Conservation (phyloP, 2,329 filamentous ascomycete species). For the Beauveria scarabaeidicola region DNA sequence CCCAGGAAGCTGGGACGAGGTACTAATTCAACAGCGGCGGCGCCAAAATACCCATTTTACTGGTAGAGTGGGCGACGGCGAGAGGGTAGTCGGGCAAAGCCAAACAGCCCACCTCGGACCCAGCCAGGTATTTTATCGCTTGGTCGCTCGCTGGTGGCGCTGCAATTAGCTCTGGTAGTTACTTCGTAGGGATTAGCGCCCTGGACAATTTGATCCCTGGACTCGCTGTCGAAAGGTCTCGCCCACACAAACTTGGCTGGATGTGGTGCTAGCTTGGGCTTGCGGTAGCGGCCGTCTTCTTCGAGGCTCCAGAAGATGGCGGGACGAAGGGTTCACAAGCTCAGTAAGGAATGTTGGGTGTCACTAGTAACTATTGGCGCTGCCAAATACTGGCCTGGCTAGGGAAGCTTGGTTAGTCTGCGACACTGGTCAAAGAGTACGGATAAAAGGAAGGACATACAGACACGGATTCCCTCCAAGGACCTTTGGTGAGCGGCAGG, state of each 20-base stretch:
- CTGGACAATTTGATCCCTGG: conserved; percentile 1
- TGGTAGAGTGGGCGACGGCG: neutral
- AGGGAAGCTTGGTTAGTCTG: neutral
- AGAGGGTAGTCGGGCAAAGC: neutral
- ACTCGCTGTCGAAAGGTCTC: conserved; percentile 9
- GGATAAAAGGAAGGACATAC: neutral
- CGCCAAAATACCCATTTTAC: neutral
- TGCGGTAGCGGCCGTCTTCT: neutral
- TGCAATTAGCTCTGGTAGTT: conserved; percentile 8
- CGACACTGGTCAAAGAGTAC: neutral
- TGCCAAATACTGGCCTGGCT: neutral
- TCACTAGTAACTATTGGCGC: neutral
- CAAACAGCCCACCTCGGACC: neutral
- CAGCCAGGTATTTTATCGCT: neutral
- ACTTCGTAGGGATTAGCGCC: conserved; percentile 11
- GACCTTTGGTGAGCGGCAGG: neutral
- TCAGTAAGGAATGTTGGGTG: conserved; percentile 2
- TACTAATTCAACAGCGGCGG: neutral
- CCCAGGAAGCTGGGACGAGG: conserved; percentile 10
- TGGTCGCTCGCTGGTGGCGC: neutral
- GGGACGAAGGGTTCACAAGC: neutral
- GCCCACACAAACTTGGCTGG: conserved; percentile 5
- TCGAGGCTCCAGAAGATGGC: neutral
- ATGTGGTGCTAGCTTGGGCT: conserved; percentile 5
- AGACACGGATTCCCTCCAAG: neutral